Percentiles rank a stretch among this genome's conserved stretches.
phyloP scores from a whole-genome alignment of 148 eudicot genomes.

The Euryodendron excelsum region DNA sequence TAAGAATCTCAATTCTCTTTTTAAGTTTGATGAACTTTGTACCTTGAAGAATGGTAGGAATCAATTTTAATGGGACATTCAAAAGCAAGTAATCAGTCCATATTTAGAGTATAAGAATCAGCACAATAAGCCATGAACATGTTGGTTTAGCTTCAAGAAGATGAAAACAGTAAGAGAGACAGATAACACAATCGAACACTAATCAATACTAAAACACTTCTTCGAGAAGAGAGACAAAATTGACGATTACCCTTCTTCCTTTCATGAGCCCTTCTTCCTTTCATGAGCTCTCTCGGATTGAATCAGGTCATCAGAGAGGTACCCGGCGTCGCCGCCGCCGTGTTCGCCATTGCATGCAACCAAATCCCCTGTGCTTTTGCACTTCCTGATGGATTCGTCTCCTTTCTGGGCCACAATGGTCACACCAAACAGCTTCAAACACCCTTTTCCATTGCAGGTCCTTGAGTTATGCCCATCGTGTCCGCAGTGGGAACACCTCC shows the following conservation, averaged over 20 bases:
- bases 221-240: too few species aligned
- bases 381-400: constrained; percentile 26
- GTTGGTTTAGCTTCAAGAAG: too few species aligned
- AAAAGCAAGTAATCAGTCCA: too few species aligned
- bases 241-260: too few species aligned
- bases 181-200: too few species aligned
- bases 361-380: constrained; percentile 31
- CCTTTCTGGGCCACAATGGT: constrained; percentile 7
- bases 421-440: constrained; percentile 32
- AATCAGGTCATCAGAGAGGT: constrained; percentile 30
- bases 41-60: not conserved
- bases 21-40: not conserved
- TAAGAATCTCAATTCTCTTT: not conserved
- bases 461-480: constrained; percentile 26
- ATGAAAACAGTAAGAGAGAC: too few species aligned
- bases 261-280: constrained; percentile 12
- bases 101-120: not conserved
- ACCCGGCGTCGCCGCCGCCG: constrained; percentile 16
- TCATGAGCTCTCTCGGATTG: constrained; percentile 6
- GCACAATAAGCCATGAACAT: not conserved
- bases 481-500: constrained; percentile 31
- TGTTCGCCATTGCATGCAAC: not conserved
- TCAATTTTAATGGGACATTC: not conserved
- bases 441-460: constrained; percentile 10
- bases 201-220: too few species aligned